Conservation (phyloP, 805 yeast genomes). For the Deakozyma indianensis region DNA sequence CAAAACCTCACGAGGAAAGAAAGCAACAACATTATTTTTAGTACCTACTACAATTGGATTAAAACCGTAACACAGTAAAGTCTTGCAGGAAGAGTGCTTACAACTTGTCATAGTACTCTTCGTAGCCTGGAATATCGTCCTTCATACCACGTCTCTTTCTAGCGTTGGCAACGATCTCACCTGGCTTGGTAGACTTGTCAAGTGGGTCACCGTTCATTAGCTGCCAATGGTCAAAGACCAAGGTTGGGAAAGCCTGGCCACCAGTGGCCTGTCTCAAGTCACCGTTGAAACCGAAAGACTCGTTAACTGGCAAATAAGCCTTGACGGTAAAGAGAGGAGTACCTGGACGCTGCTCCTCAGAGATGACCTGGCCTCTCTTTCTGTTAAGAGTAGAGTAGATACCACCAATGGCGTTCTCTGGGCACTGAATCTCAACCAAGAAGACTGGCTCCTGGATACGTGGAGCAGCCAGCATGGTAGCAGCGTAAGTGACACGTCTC, state of each 20-base stretch:
- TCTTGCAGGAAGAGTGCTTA: too few species aligned
- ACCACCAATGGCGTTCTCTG: slow-evolving; percentile 99
- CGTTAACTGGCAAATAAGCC: slow-evolving; percentile 99
- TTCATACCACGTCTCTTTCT: slow-evolving; percentile 97
- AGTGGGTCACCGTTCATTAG: slow-evolving; percentile 83
- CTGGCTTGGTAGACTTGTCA: slow-evolving; percentile 67
- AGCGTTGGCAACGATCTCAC: slow-evolving; percentile 46
- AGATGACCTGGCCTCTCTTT: slow-evolving; percentile 95
- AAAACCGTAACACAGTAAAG: too few species aligned
- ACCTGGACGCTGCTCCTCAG: slow-evolving; percentile 99
- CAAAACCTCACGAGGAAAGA: too few species aligned
- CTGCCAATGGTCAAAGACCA: slow-evolving; percentile 99
- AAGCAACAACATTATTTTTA: too few species aligned
- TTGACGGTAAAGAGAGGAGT: slow-evolving; percentile 98
- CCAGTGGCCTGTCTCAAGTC: slow-evolving; percentile 99
- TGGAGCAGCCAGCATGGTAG: slow-evolving; percentile 96
- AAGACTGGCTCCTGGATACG: slow-evolving; percentile 98
- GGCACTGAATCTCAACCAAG: slow-evolving; percentile 99
- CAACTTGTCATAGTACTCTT: slow-evolving; percentile 73
- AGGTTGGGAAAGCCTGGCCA: slow-evolving; percentile 99
- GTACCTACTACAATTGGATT: too few species aligned
- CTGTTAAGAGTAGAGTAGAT: slow-evolving; percentile 98
- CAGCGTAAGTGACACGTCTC: slow-evolving; percentile 99
- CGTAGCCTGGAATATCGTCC: slow-evolving; percentile 97
- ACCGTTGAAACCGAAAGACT: slow-evolving; percentile 99